Percentiles rank a stretch among this genome's conserved stretches.
Evolutionary conservation across 495 filamentous ascomycete genomes (phyloP).

Genomic region (Evernia prunastri): DNA sequence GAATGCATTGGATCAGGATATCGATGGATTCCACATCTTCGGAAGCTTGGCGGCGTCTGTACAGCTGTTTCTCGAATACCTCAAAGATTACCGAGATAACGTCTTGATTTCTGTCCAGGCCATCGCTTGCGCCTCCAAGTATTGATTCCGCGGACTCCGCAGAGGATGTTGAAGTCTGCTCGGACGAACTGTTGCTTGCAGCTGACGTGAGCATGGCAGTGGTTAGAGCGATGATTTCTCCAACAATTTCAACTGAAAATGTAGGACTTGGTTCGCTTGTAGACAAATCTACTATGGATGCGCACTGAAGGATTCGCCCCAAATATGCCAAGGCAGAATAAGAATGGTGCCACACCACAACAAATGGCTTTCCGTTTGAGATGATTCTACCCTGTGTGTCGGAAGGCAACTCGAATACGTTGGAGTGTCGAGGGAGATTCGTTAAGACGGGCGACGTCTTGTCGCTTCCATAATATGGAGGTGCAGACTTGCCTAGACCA

Average conservation of each 20-base stretch:
- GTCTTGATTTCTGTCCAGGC: slow-evolving; percentile 65
- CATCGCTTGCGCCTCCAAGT: slow-evolving; percentile 65
- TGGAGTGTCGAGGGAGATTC: not conserved
- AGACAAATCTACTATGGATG: slow-evolving; percentile 36
- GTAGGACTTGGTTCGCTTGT: slow-evolving; percentile 33
- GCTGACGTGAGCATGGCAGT: slow-evolving; percentile 47
- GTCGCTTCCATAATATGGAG: not conserved
- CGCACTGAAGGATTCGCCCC: slow-evolving; percentile 61
- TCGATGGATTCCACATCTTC: slow-evolving; percentile 55
- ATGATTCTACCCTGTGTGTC: slow-evolving; percentile 65
- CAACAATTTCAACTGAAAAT: slow-evolving; percentile 41
- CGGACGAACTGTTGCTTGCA: slow-evolving; percentile 29
- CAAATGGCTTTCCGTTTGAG: slow-evolving; percentile 56
- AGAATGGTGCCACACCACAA: slow-evolving; percentile 61
- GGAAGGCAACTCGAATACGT: slow-evolving; percentile 36
- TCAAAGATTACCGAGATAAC: slow-evolving; percentile 75
- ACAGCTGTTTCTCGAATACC: slow-evolving; percentile 68
- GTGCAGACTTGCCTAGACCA: slow-evolving; percentile 20
- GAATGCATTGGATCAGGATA: slow-evolving; percentile 64
- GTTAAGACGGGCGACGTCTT: slow-evolving; percentile 1
- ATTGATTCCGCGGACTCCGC: slow-evolving; percentile 44
- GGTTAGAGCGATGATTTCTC: slow-evolving; percentile 59
- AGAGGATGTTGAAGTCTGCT: slow-evolving; percentile 18
- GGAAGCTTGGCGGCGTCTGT: slow-evolving; percentile 11
- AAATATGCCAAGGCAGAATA: slow-evolving; percentile 75